These are phyloP conservation scores for Hypoxylon crocopeplum DNA, from an alignment of 495 filamentous ascomycete species.

Conservation along the genomic window DNA sequence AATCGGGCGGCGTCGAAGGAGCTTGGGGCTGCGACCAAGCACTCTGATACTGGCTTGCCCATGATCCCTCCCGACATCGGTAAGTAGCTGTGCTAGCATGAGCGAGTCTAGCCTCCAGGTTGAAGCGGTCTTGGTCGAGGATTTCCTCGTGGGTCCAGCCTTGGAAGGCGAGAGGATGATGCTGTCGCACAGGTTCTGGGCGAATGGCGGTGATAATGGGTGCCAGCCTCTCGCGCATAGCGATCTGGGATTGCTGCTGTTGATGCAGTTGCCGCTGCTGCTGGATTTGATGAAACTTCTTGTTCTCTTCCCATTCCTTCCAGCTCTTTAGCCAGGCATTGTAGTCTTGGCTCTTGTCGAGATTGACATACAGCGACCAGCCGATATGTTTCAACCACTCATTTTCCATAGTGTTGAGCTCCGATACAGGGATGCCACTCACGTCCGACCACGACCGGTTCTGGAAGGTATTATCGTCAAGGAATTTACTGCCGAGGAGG, in stretches of 20 bases:
- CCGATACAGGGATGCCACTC: slow-evolving; percentile 84
- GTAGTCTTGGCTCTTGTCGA: slow-evolving; percentile 82
- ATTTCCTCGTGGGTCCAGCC: slow-evolving; percentile 60
- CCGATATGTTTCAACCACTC: slow-evolving; percentile 88
- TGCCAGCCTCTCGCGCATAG: slow-evolving; percentile 56
- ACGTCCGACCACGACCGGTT: slow-evolving; percentile 99
- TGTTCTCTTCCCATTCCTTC: slow-evolving; percentile 76
- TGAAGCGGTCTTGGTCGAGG: slow-evolving; percentile 57
- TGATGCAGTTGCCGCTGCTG: slow-evolving; percentile 32
- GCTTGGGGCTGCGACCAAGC: slow-evolving; percentile 46
- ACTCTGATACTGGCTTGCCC: slow-evolving; percentile 43
- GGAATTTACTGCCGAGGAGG: slow-evolving; percentile 94
- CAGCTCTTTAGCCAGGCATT: slow-evolving; percentile 83
- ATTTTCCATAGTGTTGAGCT: slow-evolving; percentile 88
- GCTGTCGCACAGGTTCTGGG: slow-evolving; percentile 58
- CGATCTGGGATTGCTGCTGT: slow-evolving; percentile 39
- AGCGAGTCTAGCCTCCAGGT: slow-evolving; percentile 52
- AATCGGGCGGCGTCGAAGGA: slow-evolving; percentile 58
- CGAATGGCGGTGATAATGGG: slow-evolving; percentile 72
- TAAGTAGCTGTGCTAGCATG: slow-evolving; percentile 51
- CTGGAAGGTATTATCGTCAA: slow-evolving; percentile 99
- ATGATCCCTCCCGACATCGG: slow-evolving; percentile 57
- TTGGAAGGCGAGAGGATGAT: slow-evolving; percentile 48
- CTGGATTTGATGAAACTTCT: slow-evolving; percentile 60
- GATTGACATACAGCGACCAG: slow-evolving; percentile 89